phyloP scores from a whole-genome alignment of 345 rosid genomes.

The Barbarea vulgaris region DNA sequence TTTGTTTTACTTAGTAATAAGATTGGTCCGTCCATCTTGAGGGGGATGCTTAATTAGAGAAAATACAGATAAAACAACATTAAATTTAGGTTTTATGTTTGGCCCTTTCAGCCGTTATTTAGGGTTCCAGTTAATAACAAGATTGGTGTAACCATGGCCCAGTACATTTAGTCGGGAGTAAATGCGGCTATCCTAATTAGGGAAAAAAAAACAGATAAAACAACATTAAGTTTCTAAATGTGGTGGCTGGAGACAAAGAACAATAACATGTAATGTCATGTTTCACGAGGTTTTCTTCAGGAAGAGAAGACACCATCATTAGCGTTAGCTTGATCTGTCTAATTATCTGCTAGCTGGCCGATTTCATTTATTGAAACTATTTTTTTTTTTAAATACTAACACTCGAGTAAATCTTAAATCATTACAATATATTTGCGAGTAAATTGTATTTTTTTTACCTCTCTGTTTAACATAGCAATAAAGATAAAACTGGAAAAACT shows the following conservation, averaged over 20 bases:
- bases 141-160: not conserved
- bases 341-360: not conserved
- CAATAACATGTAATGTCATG: constrained; percentile 1
- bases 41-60: not conserved
- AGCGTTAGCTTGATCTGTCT: constrained; percentile 35
- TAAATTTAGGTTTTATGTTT: not conserved
- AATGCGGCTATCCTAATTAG: not conserved
- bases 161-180: not conserved
- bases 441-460: not conserved
- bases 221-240: constrained; percentile 20
- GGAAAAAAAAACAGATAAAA: not conserved
- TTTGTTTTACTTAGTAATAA: not conserved
- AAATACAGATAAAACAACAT: not conserved
- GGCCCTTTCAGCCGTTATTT: not conserved
- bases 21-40: not conserved
- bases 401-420: not conserved
- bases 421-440: not conserved
- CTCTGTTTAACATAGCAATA: not conserved
- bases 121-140: not conserved
- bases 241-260: constrained; percentile 27
- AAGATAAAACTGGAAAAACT: not conserved
- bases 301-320: constrained; percentile 35
- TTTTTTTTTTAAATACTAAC: not conserved
- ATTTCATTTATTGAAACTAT: not conserved
- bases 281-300: constrained; percentile 12